These are phyloP conservation scores for Amanita thiersii DNA, from an alignment of 768 basidiomycete species.

Conservation along the genomic window DNA sequence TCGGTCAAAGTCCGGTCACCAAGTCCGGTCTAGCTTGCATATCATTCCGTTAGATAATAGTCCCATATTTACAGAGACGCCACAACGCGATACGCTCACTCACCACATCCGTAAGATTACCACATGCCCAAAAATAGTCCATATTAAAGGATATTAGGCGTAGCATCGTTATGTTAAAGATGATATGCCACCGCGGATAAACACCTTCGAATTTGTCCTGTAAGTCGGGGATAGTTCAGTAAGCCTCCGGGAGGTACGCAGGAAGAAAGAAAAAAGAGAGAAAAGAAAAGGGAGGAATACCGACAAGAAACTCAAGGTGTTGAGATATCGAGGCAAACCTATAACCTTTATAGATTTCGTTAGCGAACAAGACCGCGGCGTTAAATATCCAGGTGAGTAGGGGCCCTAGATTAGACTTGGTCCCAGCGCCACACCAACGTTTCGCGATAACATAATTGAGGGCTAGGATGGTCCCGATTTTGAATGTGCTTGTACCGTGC, in stretches of 20 bases:
- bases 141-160: constrained; percentile 88
- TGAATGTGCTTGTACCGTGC: constrained; percentile 76
- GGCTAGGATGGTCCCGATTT: constrained; percentile 65
- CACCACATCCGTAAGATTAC: constrained; percentile 14
- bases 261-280: not conserved
- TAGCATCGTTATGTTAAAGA: constrained; percentile 95
- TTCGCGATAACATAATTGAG: constrained; percentile 64
- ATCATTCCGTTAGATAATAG: constrained; percentile 6
- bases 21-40: constrained; percentile 14
- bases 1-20: constrained; percentile 29
- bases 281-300: constrained; percentile 15
- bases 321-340: constrained; percentile 49
- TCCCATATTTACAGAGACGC: not conserved
- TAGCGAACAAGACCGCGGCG: constrained; percentile 60
- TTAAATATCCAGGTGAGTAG: constrained; percentile 76
- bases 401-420: constrained; percentile 35
- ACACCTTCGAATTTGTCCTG: constrained; percentile 67
- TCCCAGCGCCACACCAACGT: constrained; percentile 16
- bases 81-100: not conserved
- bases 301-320: constrained; percentile 51
- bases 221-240: too few species aligned
- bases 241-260: too few species aligned
- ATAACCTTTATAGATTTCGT: constrained; percentile 73
- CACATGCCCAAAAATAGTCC: constrained; percentile 85
- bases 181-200: constrained; percentile 88